Conservation (phyloP, 2,329 filamentous ascomycete species). For the Kalaharituber pfeilii region DNA sequence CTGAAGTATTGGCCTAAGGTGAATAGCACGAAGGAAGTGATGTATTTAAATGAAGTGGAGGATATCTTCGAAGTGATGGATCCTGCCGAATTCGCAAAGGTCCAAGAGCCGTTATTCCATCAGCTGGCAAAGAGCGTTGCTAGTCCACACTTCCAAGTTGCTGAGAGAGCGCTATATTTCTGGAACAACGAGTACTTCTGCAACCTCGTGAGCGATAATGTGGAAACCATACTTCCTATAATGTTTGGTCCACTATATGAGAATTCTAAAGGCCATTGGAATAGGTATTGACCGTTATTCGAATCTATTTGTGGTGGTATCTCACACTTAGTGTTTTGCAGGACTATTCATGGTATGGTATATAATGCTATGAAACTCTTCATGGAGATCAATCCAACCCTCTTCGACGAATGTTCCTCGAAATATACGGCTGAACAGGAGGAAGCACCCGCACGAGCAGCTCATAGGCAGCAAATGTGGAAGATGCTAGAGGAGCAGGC, state of each 20-base stretch:
- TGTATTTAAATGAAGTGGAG: constrained; percentile 98
- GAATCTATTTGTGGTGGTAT: constrained; percentile 8
- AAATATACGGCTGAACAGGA: constrained; percentile 96
- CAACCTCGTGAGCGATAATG: constrained; percentile 96
- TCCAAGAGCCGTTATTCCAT: constrained; percentile 93
- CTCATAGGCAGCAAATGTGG: constrained; percentile 72
- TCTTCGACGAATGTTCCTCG: constrained; percentile 96
- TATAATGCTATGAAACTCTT: constrained; percentile 99
- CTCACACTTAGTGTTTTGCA: constrained; percentile 31
- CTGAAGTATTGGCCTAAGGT: constrained; percentile 98
- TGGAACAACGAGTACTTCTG: constrained; percentile 99
- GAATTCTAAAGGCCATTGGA: constrained; percentile 99
- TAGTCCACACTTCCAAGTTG: constrained; percentile 96
- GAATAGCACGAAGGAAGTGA: constrained; percentile 98
- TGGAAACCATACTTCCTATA: constrained; percentile 93
- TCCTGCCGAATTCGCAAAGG: constrained; percentile 92
- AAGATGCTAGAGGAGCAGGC: constrained; percentile 54
- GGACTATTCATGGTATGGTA: constrained; percentile 98
- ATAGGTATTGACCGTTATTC: constrained; percentile 46
- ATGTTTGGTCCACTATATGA: constrained; percentile 98
- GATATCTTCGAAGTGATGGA: constrained; percentile 99
- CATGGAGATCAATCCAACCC: constrained; percentile 97
- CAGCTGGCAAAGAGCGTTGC: constrained; percentile 95
- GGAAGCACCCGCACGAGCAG: constrained; percentile 68
- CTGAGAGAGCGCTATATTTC: constrained; percentile 92